A percentile compares a stretch with the other conserved stretches of the same genome.
Conservation (phyloP, 345 rosid genomes). For the Euphorbia pulcherrima region DNA sequence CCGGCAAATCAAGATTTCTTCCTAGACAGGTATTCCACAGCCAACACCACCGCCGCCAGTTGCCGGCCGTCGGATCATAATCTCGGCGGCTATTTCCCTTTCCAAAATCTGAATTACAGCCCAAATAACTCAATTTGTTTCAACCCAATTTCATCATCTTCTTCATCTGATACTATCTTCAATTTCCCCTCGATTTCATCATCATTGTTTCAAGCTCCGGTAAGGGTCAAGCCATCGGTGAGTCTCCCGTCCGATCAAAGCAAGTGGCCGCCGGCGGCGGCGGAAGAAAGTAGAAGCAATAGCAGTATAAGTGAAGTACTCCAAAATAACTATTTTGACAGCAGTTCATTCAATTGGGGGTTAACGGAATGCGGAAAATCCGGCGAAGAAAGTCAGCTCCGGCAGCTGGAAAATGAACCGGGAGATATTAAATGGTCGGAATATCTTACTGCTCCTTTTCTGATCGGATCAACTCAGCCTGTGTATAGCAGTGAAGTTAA, state of each 20-base stretch:
- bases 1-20: constrained; percentile 44
- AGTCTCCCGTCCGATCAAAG: constrained; percentile 41
- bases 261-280: not conserved
- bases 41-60: constrained; percentile 21
- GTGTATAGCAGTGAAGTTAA: constrained; percentile 30
- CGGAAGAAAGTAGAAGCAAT: constrained; percentile 21
- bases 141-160: constrained; percentile 34
- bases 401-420: constrained; percentile 18
- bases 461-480: constrained; percentile 29
- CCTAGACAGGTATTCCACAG: constrained; percentile 35
- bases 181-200: constrained; percentile 31
- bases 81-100: constrained; percentile 43
- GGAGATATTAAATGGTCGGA: constrained; percentile 55
- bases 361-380: constrained; percentile 28
- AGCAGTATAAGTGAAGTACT: constrained; percentile 31
- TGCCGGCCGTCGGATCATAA: constrained; percentile 34
- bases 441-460: constrained; percentile 36
- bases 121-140: constrained; percentile 35
- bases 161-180: constrained; percentile 21
- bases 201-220: constrained; percentile 42
- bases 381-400: constrained; percentile 20
- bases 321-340: constrained; percentile 38
- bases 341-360: constrained; percentile 38
- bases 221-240: constrained; percentile 52
- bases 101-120: constrained; percentile 52